Evolutionary conservation across 169 alveolate species (phyloP), one percentile per base, ranked within the genome.

Genomic region (Eimeria falciformis): DNA sequence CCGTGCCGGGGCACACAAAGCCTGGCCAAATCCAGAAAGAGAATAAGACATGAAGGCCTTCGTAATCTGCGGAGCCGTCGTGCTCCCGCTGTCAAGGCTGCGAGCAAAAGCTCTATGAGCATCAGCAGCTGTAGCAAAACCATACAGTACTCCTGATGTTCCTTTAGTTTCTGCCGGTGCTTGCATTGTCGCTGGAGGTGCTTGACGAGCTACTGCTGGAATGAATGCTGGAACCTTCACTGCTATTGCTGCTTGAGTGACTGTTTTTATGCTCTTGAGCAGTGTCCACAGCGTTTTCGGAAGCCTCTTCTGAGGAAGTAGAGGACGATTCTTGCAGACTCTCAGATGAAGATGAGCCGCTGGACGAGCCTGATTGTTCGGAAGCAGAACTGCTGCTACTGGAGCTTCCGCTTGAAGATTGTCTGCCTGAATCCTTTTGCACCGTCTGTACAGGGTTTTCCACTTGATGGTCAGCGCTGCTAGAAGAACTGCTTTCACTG

Each of bases 381-480:
- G 27, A 0, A 0, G n/a, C 85, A 23, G 85, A 75, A 11, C 45
- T 7, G 55, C 85, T 75, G 85, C 85, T 75, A 62, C 85, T 75
- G 25, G 33, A 40, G 46, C 46, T n/a, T 18, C 65, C 45, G 68
- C 85, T 46, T 1, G 85, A 75, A 17, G 85, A 75, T 50, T 55
- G 65, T 18, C 85, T 11, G 45, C 25, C 3, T 11, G 29, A 7
- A 33, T n/a, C 14, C 17, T 21, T 23, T 62, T 75, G 45, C 40
- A n/a, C 14, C 40, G 68, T 14, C 12, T 0, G 23, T 40, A 62
- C 65, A 43, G 58, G 50, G 45, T 14, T 12, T 9, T 25, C 3
- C 58, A 0, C 23, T 25, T 23, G 45, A 40, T 33, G 2, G 43
- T 46, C 18, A 23, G 23, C 47, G 68, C 45, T 33, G 40, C 40